Conservation (phyloP, 148 eudicot genomes). For the Camellia sinensis region DNA sequence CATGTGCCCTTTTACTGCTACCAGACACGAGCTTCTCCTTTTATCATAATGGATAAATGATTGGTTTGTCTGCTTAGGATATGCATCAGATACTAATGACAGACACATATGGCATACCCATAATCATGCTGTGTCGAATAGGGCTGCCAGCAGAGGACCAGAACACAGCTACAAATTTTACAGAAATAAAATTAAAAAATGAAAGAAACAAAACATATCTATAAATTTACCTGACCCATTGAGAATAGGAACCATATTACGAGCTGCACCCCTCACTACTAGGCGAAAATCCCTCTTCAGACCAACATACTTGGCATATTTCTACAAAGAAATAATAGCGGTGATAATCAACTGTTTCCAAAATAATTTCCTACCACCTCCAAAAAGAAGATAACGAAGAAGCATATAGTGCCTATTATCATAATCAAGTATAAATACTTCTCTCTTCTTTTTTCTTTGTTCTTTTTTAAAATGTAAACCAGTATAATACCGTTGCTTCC, state of each 20-base stretch:
- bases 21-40: too few species aligned
- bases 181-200: neutral
- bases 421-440: too few species aligned
- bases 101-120: neutral
- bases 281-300: constrained; percentile 89
- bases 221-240: constrained; percentile 73
- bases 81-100: neutral
- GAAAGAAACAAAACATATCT: neutral
- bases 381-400: neutral
- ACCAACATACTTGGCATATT: constrained; percentile 92
- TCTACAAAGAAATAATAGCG: constrained; percentile 41
- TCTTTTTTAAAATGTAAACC: neutral
- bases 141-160: neutral
- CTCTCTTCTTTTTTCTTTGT: too few species aligned
- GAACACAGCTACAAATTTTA: neutral
- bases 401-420: neutral
- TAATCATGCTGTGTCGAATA: neutral
- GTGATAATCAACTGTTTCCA: neutral
- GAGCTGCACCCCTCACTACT: constrained; percentile 95
- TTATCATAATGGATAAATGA: too few species aligned
- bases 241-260: constrained; percentile 82
- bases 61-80: too few species aligned
- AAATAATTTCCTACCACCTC: neutral
- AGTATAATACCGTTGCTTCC: neutral
- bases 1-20: neutral